A percentile compares a stretch with the other conserved stretches of the same genome.
phyloP scores from a whole-genome alignment of 805 yeast species.

The Ogataea paradorogensis region DNA sequence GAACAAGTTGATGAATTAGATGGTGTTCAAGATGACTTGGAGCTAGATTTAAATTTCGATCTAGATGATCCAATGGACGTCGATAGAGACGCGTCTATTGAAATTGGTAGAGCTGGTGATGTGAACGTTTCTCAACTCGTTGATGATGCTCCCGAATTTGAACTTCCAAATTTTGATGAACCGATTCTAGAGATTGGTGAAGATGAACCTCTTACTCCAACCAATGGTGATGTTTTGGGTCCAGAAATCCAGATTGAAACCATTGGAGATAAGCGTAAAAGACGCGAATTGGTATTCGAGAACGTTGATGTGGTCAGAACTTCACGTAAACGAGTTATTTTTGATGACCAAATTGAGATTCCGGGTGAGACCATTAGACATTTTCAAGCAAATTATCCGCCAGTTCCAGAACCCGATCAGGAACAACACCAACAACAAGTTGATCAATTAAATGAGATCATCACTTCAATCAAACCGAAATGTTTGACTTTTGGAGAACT shows the following conservation, averaged over 20 bases:
- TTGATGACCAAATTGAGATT: constrained; percentile 46
- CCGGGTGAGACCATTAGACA: constrained; percentile 38
- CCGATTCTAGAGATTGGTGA: constrained; percentile 23
- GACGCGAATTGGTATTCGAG: constrained; percentile 33
- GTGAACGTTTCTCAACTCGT: constrained; percentile 23
- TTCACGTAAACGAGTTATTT: constrained; percentile 41
- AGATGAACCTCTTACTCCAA: constrained; percentile 18
- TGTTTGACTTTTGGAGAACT: constrained; percentile 14
- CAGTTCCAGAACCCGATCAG: constrained; percentile 9
- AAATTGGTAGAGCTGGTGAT: constrained; percentile 47
- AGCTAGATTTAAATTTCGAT: constrained; percentile 35
- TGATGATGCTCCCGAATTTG: constrained; percentile 43
- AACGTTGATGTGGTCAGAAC: constrained; percentile 47
- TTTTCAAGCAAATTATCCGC: constrained; percentile 30
- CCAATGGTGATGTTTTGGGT: constrained; percentile 5
- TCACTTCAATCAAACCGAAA: constrained; percentile 10
- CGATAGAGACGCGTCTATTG: constrained; percentile 44
- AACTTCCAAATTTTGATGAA: constrained; percentile 33
- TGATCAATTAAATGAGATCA: constrained; percentile 4
- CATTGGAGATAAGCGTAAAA: constrained; percentile 14
- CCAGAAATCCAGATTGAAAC: constrained; percentile 3
- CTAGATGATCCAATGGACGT: constrained; percentile 23
- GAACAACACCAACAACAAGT: background rate
- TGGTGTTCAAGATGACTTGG: constrained; percentile 32
- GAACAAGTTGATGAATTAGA: constrained; percentile 32